Evolutionary conservation across 306 rosid genomes (phyloP).

Genomic region (Corylus americana): DNA sequence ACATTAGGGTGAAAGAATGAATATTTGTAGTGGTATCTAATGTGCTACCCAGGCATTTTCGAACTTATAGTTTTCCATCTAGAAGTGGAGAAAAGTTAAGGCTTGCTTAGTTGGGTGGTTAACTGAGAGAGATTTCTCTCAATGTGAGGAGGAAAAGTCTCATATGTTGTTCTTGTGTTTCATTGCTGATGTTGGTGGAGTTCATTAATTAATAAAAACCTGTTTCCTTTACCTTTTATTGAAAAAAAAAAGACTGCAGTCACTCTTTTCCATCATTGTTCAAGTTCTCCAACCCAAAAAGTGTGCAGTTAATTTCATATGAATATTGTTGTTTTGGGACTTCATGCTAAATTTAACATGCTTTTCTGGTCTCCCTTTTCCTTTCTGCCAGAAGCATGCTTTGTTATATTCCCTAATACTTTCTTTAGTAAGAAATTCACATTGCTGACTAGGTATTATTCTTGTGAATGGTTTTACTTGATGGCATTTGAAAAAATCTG

Average conservation of each 20-base stretch:
- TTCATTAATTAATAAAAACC: background rate
- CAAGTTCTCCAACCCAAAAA: background rate
- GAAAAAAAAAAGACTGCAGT: too few relatives aligned
- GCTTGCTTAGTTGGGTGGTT: slow-evolving; percentile 5
- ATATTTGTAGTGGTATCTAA: background rate
- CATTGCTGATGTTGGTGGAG: slow-evolving; percentile 11
- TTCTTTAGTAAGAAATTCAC: background rate
- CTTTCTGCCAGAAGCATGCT: too few relatives aligned
- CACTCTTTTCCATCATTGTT: too few relatives aligned
- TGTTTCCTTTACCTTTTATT: background rate
- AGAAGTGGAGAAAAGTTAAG: slow-evolving; percentile 5
- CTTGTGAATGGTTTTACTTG: too few relatives aligned
- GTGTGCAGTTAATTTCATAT: background rate
- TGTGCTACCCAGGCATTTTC: background rate
- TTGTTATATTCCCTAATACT: background rate
- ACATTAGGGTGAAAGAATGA: background rate
- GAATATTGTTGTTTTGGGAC: background rate
- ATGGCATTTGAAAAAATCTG: background rate
- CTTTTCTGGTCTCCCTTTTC: background rate
- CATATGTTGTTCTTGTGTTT: background rate
- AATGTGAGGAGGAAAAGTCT: background rate
- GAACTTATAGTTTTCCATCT: background rate
- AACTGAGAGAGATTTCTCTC: background rate
- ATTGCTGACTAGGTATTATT: too few relatives aligned
- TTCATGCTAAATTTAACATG: background rate